phyloP scores from a whole-genome alignment of 495 filamentous ascomycete genomes.

The Neurospora pannonica region DNA sequence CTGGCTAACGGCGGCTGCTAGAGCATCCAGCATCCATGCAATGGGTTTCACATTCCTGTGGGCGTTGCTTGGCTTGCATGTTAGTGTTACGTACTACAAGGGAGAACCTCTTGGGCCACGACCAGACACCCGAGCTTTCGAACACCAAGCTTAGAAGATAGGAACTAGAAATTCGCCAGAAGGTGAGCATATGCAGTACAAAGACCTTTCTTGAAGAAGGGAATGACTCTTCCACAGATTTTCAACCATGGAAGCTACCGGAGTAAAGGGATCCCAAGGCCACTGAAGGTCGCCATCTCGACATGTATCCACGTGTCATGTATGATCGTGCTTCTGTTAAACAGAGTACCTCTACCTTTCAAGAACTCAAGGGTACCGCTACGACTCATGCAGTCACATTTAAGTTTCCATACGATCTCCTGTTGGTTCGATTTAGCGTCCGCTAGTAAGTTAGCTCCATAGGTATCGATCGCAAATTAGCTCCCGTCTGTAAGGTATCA shows the following conservation, averaged over 20 bases:
- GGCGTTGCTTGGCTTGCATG: neutral
- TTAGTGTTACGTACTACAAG: neutral
- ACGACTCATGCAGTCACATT: neutral
- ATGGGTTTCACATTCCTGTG: neutral
- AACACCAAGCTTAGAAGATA: neutral
- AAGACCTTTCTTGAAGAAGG: neutral
- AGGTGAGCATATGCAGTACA: neutral
- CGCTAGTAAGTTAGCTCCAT: neutral
- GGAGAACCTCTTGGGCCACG: neutral
- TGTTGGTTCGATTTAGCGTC: neutral
- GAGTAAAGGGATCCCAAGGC: neutral
- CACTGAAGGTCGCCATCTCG: neutral
- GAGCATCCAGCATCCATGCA: neutral
- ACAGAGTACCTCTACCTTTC: neutral
- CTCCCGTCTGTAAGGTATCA: neutral
- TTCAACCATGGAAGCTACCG: neutral
- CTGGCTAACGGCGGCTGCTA: neutral
- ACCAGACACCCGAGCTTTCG: neutral
- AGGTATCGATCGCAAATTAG: conserved; percentile 1
- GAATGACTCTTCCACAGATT: neutral
- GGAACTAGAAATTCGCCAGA: neutral
- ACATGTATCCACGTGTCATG: neutral
- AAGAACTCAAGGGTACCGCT: neutral
- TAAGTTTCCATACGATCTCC: neutral
- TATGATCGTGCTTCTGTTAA: neutral